These are phyloP conservation scores for Solanum arcanum DNA, from an alignment of 257 asterid genomes.

Conservation along the genomic window DNA sequence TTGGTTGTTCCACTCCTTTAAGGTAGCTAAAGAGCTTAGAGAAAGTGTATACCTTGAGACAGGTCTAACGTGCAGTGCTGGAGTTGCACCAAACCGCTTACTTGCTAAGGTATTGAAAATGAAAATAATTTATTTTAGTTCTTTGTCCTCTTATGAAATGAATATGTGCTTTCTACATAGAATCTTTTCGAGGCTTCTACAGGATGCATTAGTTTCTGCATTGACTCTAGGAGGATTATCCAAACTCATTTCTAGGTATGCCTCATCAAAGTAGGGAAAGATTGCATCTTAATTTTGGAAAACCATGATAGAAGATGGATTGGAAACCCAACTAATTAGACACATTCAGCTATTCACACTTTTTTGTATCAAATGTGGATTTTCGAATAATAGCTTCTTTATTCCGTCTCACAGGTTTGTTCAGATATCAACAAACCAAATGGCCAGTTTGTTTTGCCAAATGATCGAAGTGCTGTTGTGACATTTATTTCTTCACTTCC, in stretches of 20 bases:
- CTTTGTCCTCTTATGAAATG: background rate
- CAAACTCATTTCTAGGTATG: constrained; percentile 42
- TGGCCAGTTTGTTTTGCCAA: constrained; percentile 88
- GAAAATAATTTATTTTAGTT: background rate
- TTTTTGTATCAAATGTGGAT: background rate
- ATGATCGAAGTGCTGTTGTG: constrained; percentile 66
- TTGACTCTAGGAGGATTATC: background rate
- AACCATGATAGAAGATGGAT: constrained; percentile 26
- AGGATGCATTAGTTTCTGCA: background rate
- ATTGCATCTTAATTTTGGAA: constrained; percentile 66
- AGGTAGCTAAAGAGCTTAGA: constrained; percentile 93
- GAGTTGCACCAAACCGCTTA: constrained; percentile 84
- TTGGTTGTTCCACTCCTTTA: constrained; percentile 9
- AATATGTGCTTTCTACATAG: background rate
- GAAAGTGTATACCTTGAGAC: constrained; percentile 58
- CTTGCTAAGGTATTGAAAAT: constrained; percentile 78
- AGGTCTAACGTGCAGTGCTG: constrained; percentile 97
- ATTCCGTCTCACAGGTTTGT: constrained; percentile 44
- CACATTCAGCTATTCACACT: background rate
- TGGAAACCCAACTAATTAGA: constrained; percentile 8
- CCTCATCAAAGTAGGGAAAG: constrained; percentile 80
- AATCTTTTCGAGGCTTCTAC: background rate
- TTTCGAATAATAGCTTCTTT: background rate
- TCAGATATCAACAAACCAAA: constrained; percentile 96
- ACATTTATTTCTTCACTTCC: constrained; percentile 91